Percentiles rank a stretch among this genome's conserved stretches.
Conservation (phyloP, 257 asterid species). For the Thymus quinquecostatus region DNA sequence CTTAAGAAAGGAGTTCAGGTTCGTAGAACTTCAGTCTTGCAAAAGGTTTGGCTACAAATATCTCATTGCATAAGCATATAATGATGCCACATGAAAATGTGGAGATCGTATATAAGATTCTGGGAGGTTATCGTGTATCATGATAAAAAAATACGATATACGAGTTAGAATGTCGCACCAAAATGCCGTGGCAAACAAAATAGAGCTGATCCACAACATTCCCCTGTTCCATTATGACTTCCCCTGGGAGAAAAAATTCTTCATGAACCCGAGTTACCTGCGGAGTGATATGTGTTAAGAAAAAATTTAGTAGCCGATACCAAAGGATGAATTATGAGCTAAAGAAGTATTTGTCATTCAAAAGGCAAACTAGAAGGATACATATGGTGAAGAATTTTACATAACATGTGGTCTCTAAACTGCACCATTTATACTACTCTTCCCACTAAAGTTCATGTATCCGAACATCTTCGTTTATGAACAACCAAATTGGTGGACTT, state of each 20-base stretch:
- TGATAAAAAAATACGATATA: not conserved
- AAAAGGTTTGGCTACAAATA: too few species aligned
- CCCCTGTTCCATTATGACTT: conserved; percentile 91
- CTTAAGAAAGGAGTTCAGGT: too few species aligned
- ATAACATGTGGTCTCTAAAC: not conserved
- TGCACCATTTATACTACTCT: not conserved
- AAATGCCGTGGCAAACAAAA: conserved; percentile 79
- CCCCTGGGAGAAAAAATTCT: conserved; percentile 94
- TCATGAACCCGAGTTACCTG: conserved; percentile 91
- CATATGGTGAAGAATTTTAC: too few species aligned
- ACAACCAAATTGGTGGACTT: not conserved
- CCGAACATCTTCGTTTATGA: not conserved
- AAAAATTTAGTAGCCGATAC: not conserved
- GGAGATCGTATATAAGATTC: not conserved
- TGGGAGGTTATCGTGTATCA: conserved; percentile 8
- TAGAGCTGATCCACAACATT: conserved; percentile 86
- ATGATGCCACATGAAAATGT: not conserved
- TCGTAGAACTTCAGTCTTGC: too few species aligned
- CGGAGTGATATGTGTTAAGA: conserved; percentile 12
- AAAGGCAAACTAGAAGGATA: not conserved
- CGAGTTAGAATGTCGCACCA: conserved; percentile 46
- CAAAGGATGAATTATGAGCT: not conserved
- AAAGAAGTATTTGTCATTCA: not conserved
- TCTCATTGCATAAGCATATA: conserved; percentile 1
- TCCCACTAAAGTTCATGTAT: not conserved